Percentiles rank a stretch among this genome's conserved stretches.
These are phyloP conservation scores for Metschnikowia similis DNA, from an alignment of 805 yeast genomes.

Conservation along the genomic window DNA sequence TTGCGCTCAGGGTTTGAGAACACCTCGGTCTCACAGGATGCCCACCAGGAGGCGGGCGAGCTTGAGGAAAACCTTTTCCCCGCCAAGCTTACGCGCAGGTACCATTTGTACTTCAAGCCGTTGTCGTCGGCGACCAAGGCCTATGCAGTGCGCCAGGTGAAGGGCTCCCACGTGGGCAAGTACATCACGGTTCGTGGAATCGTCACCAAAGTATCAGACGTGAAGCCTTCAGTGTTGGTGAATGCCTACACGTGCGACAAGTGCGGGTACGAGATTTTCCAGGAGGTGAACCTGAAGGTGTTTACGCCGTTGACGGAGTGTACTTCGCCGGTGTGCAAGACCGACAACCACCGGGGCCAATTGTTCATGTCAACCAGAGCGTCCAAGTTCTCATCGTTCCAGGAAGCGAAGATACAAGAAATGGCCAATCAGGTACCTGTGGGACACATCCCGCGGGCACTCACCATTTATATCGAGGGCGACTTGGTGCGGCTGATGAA, in stretches of 20 bases:
- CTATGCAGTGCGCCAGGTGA: conserved; percentile 84
- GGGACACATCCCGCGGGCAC: conserved; percentile 91
- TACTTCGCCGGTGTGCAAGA: conserved; percentile 71
- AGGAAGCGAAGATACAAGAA: conserved; percentile 93
- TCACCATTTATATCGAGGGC: conserved; percentile 87
- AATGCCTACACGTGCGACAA: conserved; percentile 96
- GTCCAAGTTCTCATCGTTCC: conserved; percentile 90
- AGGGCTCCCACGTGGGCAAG: conserved; percentile 79
- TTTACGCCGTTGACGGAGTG: conserved; percentile 89
- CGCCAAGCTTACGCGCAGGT: conserved; percentile 79
- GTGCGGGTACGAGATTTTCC: conserved; percentile 95
- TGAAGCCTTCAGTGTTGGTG: conserved; percentile 85
- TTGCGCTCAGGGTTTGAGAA: conserved; percentile 32
- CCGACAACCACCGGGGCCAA: conserved; percentile 82
- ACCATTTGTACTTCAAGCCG: conserved; percentile 83
- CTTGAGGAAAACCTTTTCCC: conserved; percentile 62
- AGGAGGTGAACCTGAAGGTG: conserved; percentile 80
- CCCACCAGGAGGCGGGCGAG: conserved; percentile 13
- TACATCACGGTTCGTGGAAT: conserved; percentile 90
- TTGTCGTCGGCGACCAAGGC: conserved; percentile 52
- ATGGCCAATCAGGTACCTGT: conserved; percentile 95
- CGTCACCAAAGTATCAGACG: conserved; percentile 93
- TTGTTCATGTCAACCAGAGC: conserved; percentile 92
- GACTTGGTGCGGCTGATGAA: conserved; percentile 78
- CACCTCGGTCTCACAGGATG: conserved; percentile 17